phyloP scores from a whole-genome alignment of 176 grass and related monocot species.

The Triticum urartu region DNA sequence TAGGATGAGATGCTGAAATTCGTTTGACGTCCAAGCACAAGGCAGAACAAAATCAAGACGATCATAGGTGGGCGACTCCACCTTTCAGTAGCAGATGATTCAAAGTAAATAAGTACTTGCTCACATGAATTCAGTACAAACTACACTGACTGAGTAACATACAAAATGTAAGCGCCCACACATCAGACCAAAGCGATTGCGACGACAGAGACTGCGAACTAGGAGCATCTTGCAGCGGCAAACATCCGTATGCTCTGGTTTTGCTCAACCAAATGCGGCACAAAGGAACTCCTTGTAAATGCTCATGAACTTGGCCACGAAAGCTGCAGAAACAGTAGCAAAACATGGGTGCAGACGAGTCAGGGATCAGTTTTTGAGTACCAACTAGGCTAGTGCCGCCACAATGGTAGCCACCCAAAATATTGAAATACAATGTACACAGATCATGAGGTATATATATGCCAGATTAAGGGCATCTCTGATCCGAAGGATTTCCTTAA shows the following conservation, averaged over 20 bases:
- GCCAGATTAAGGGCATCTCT: background rate
- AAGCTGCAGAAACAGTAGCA: conserved; percentile 52
- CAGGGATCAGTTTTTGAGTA: background rate
- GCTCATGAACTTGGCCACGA: conserved; percentile 99
- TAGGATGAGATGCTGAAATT: background rate
- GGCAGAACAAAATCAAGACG: background rate
- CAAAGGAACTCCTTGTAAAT: conserved; percentile 94
- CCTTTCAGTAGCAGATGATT: background rate
- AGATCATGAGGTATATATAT: background rate
- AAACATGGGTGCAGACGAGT: background rate
- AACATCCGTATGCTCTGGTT: background rate
- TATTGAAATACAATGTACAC: background rate
- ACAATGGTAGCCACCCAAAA: background rate
- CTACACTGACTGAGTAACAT: background rate
- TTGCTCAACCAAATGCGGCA: conserved; percentile 78
- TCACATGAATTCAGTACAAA: conserved; percentile 13
- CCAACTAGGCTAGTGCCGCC: background rate
- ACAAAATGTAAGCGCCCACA: background rate
- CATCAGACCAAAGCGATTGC: background rate
- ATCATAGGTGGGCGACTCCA: background rate
- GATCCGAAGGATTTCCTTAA: background rate
- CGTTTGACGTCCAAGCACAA: background rate
- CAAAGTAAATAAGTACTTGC: background rate
- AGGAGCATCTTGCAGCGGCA: background rate
- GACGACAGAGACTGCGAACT: background rate